A percentile compares a stretch with the other conserved stretches of the same genome.
phyloP scores from a whole-genome alignment of 345 rosid species.

The Triadica sebifera region DNA sequence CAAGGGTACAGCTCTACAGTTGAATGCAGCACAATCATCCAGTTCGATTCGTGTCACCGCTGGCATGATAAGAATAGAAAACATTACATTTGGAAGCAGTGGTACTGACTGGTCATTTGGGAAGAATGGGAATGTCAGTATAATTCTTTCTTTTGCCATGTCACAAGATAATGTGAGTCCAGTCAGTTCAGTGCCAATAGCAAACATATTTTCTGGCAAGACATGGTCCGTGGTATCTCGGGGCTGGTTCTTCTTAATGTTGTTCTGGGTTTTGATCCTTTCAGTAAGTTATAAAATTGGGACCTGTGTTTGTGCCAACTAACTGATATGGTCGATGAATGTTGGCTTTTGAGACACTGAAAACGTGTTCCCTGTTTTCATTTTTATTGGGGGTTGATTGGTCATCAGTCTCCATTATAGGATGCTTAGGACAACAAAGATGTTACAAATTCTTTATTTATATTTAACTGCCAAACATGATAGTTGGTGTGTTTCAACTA shows the following conservation, averaged over 20 bases:
- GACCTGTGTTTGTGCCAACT: slow-evolving; percentile 52
- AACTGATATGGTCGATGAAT: not conserved
- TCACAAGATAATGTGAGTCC: slow-evolving; percentile 34
- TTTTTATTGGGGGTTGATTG: slow-evolving; percentile 9
- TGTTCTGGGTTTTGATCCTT: slow-evolving; percentile 63
- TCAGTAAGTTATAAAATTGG: slow-evolving; percentile 63
- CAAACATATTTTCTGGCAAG: slow-evolving; percentile 38
- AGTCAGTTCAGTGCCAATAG: slow-evolving; percentile 17
- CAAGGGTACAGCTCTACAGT: slow-evolving; percentile 52
- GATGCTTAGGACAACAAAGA: slow-evolving; percentile 15
- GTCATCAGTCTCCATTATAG: slow-evolving; percentile 16
- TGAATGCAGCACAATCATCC: slow-evolving; percentile 61
- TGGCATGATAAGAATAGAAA: slow-evolving; percentile 72
- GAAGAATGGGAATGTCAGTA: slow-evolving; percentile 56
- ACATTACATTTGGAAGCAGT: slow-evolving; percentile 31
- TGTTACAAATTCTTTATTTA: slow-evolving; percentile 13
- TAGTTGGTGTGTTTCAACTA: slow-evolving; percentile 2
- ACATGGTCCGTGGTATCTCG: slow-evolving; percentile 35
- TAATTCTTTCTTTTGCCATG: slow-evolving; percentile 49
- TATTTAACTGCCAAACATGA: slow-evolving; percentile 19
- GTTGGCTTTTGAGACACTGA: slow-evolving; percentile 7
- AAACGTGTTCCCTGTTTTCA: slow-evolving; percentile 5
- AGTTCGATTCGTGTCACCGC: slow-evolving; percentile 73
- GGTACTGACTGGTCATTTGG: slow-evolving; percentile 53
- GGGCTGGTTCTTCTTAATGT: slow-evolving; percentile 46